Evolutionary conservation across 805 yeast species (phyloP).

Genomic region (Yarrowia sp.): DNA sequence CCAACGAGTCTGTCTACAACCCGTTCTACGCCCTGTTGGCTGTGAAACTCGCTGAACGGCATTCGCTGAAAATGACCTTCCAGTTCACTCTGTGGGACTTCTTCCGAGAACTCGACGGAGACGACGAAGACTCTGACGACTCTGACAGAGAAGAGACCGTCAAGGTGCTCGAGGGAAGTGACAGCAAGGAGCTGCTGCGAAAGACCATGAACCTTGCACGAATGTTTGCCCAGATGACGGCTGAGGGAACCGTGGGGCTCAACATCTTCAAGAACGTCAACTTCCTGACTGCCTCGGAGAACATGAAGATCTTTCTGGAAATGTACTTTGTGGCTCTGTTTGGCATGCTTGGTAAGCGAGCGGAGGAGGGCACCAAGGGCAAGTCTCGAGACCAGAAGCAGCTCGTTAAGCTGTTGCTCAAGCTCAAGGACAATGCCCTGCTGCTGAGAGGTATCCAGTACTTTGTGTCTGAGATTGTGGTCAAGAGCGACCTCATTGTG

Average conservation of each 20-base stretch:
- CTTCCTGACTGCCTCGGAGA: slow-evolving; percentile 68
- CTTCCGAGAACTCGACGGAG: slow-evolving; percentile 71
- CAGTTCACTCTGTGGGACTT: slow-evolving; percentile 92
- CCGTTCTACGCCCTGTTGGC: slow-evolving; percentile 90
- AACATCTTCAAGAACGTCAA: slow-evolving; percentile 77
- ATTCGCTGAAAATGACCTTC: slow-evolving; percentile 77
- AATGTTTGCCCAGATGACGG: slow-evolving; percentile 76
- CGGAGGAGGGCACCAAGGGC: slow-evolving; percentile 48
- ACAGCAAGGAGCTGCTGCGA: slow-evolving; percentile 53
- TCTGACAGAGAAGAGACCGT: slow-evolving; percentile 49
- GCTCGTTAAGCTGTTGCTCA: slow-evolving; percentile 58
- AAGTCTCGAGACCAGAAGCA: slow-evolving; percentile 56
- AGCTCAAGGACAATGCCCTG: slow-evolving; percentile 62
- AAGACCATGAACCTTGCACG: slow-evolving; percentile 76
- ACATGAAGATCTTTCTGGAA: slow-evolving; percentile 73
- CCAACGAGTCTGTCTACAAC: slow-evolving; percentile 81
- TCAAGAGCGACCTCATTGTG: slow-evolving; percentile 56
- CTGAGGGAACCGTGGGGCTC: slow-evolving; percentile 75
- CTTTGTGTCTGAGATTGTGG: slow-evolving; percentile 56
- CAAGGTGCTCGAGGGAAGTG: slow-evolving; percentile 46
- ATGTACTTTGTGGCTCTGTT: slow-evolving; percentile 72
- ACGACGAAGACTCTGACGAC: slow-evolving; percentile 51
- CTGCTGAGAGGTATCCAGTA: slow-evolving; percentile 71
- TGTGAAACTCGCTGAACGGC: slow-evolving; percentile 74
- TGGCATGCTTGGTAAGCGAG: slow-evolving; percentile 59